Base-by-base conservation (phyloP, 2,329 filamentous ascomycete species). In the Calonectria naviculata region DNA sequence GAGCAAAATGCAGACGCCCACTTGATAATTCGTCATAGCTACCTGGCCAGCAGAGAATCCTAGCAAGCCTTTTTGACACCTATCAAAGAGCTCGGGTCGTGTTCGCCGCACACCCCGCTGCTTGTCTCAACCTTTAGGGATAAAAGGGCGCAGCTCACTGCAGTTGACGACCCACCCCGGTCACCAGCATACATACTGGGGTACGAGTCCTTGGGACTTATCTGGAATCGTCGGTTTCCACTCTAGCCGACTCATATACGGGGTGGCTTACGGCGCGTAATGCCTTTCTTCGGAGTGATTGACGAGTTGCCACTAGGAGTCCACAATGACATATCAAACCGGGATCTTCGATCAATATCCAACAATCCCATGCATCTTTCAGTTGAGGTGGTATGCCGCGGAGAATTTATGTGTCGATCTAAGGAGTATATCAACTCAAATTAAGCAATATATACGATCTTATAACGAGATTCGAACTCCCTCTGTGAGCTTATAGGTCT, bases 81-180 rank as follows among this genome's bases (percentile, higher is more conserved):
- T 64, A 61, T 65, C 67, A 42, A 65, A 60, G 42, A 24, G 31
- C 54, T 65, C 38, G 17, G 47, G 26, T 41, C 26, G 26, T 63
- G 26, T 44, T 68, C 31, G 44, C 65, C 26, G 34, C 60, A 65
- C 63, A 61, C 60, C 56, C 42, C 26, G 38, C 44, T 58, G 38
- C 56, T 52, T 62, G 47, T 58, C 67, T 62, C 61, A 60, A 66
- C 58, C n/a, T 61, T 60, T 58, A n/a, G 19, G 38, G 41, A 42
- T 38, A 65, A 49, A 64, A 68, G 46, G 62, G 24, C 64, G 54
- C 49, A 66, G 44, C 38, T 64, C 38, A 36, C 49, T 52, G 66
- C 26, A 54, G 52, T 56, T 56, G 52, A 65, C 28, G 56, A 34
- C 61, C 60, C 65, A 60, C 66, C 54, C 52, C n/a, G 26, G 54